These are phyloP conservation scores for Xylaria nigripes DNA, from an alignment of 495 filamentous ascomycete species.

Conservation along the genomic window DNA sequence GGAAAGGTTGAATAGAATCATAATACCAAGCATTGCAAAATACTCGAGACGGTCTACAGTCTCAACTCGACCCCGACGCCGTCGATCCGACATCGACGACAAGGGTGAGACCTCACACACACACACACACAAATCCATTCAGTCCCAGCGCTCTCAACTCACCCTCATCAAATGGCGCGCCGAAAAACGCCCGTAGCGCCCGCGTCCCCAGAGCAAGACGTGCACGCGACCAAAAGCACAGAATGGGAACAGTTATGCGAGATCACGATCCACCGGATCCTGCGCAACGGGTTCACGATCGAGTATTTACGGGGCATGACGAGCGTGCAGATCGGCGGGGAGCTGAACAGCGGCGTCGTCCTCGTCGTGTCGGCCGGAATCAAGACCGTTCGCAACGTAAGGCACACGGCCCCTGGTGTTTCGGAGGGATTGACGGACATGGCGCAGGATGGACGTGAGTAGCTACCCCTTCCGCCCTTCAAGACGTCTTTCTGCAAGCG, in stretches of 20 bases:
- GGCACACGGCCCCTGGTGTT: constrained; percentile 1
- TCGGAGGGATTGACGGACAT: constrained; percentile 7
- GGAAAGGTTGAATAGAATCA: no score
- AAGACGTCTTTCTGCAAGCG: no score
- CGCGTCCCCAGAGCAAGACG: neutral
- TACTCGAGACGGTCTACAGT: no score
- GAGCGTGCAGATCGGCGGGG: constrained; percentile 2
- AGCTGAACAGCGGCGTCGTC: constrained; percentile 3
- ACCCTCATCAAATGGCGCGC: neutral
- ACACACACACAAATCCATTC: no score
- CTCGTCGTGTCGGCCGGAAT: constrained; percentile 5
- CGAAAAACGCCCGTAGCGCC: neutral
- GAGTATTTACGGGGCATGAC: constrained; percentile 2
- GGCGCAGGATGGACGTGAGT: constrained; percentile 3
- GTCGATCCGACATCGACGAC: no score
- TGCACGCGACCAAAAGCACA: neutral
- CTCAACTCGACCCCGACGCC: no score
- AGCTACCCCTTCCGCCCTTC: neutral
- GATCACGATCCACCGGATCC: constrained; percentile 6
- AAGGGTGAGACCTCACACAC: no score
- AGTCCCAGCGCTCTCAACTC: no score
- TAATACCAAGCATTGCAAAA: no score
- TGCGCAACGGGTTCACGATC: constrained; percentile 7
- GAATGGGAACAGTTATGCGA: constrained; percentile 3
- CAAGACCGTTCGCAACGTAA: neutral